phyloP scores from a whole-genome alignment of 768 basidiomycete genomes.

The Omphalotus guepiniiformis region DNA sequence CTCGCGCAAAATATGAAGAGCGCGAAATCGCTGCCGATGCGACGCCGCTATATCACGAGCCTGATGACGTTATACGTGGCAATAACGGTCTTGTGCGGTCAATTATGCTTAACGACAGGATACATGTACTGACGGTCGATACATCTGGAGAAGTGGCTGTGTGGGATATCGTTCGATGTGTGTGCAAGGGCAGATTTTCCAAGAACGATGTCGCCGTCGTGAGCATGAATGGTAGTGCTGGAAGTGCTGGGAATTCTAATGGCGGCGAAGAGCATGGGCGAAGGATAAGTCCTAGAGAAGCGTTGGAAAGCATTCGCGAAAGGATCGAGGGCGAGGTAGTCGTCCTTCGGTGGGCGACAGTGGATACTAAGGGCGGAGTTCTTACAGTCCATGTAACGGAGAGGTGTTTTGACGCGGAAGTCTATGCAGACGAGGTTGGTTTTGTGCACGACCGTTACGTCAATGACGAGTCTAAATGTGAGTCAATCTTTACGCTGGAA shows the following conservation, averaged over 20 bases:
- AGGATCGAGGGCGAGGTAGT: conserved; percentile 94
- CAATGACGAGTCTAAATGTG: conserved; percentile 78
- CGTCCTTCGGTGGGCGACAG: conserved; percentile 77
- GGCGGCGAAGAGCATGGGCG: conserved; percentile 37
- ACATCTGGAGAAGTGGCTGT: conserved; percentile 84
- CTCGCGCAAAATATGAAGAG: conserved; percentile 53
- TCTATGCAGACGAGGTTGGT: conserved; percentile 90
- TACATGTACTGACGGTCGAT: conserved; percentile 89
- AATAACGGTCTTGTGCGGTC: conserved; percentile 80
- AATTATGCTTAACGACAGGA: conserved; percentile 78
- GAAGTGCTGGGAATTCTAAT: conserved; percentile 18
- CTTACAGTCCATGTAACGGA: conserved; percentile 86
- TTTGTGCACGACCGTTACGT: conserved; percentile 55
- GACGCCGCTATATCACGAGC: conserved; percentile 42
- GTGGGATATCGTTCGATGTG: conserved; percentile 84
- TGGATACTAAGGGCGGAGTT: conserved; percentile 88
- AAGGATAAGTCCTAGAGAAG: conserved; percentile 78
- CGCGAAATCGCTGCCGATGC: conserved; percentile 86
- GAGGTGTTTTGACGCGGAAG: conserved; percentile 89
- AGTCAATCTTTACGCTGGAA: conserved; percentile 21
- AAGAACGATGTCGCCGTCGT: conserved; percentile 63
- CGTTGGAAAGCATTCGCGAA: conserved; percentile 82
- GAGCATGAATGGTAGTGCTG: conserved; percentile 37
- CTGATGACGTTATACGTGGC: conserved; percentile 73
- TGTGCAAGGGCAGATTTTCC: conserved; percentile 68